phyloP scores from a whole-genome alignment of 441 rosid species.

The Arabidopsis hybrid region DNA sequence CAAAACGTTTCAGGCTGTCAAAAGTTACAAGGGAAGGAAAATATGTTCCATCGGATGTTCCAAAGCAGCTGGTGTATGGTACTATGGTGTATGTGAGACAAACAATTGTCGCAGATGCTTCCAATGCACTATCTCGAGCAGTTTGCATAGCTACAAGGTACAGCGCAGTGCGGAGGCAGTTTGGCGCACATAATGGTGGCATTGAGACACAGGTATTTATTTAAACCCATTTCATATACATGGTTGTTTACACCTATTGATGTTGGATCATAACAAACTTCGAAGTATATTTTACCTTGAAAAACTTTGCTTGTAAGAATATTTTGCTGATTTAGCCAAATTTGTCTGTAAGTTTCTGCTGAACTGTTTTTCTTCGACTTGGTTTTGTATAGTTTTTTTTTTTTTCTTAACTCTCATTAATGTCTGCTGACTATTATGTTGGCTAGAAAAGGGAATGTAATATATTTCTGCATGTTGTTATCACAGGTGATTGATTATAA shows the following conservation, averaged over 20 bases:
- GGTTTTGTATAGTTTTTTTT: background rate
- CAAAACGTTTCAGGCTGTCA: slow-evolving; percentile 64
- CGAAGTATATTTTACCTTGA: background rate
- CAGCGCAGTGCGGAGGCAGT: slow-evolving; percentile 95
- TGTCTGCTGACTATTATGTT: background rate
- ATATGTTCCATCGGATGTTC: slow-evolving; percentile 75
- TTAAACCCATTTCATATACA: slow-evolving; percentile 29
- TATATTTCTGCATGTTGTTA: slow-evolving; percentile 22
- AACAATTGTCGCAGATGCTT: slow-evolving; percentile 86
- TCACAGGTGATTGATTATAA: slow-evolving; percentile 92
- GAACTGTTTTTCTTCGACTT: slow-evolving; percentile 7
- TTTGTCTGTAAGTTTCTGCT: background rate
- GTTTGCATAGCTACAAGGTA: slow-evolving; percentile 97
- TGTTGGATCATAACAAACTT: slow-evolving; percentile 1
- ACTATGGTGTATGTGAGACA: slow-evolving; percentile 94
- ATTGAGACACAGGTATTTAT: slow-evolving; percentile 79
- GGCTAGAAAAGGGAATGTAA: slow-evolving; percentile 24
- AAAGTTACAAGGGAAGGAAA: slow-evolving; percentile 95
- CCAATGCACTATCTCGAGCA: slow-evolving; percentile 85
- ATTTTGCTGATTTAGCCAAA: background rate
- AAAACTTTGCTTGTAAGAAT: background rate
- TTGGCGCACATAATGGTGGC: slow-evolving; percentile 77
- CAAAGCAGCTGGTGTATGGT: slow-evolving; percentile 86
- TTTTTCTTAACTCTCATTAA: background rate
- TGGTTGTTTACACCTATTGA: slow-evolving; percentile 6